Evolutionary conservation across 1,284 basidiomycete species (phyloP).

Genomic region (Chondrostereum purpureum): DNA sequence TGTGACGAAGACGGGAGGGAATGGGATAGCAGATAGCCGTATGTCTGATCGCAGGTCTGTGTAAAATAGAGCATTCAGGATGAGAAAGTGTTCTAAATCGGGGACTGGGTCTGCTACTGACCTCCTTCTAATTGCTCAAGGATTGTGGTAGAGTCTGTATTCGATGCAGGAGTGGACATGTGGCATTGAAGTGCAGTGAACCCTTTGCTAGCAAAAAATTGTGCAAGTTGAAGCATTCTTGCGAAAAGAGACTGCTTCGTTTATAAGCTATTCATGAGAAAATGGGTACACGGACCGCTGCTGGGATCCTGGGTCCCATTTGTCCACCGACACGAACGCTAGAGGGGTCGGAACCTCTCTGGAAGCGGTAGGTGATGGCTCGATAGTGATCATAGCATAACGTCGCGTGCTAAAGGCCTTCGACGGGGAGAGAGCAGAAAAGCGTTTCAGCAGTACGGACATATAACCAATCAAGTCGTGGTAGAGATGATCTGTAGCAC

Average conservation of each 20-base stretch:
- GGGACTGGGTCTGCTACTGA: slow-evolving; percentile 17
- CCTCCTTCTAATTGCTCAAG: slow-evolving; percentile 36
- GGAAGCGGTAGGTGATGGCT: slow-evolving; percentile 33
- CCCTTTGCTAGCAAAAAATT: slow-evolving; percentile 49
- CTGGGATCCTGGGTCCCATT: slow-evolving; percentile 30
- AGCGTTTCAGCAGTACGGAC: too few relatives aligned
- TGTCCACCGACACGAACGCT: slow-evolving; percentile 37
- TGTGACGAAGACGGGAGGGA: slow-evolving; percentile 59
- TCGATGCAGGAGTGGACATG: slow-evolving; percentile 28
- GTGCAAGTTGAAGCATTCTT: slow-evolving; percentile 34
- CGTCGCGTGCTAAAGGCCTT: too few relatives aligned
- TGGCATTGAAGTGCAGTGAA: slow-evolving; percentile 56
- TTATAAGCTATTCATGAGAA: neutral
- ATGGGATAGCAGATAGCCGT: slow-evolving; percentile 44
- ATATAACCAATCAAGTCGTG: slow-evolving; percentile 26
- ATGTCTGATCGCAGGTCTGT: slow-evolving; percentile 38
- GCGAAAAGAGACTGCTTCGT: slow-evolving; percentile 18
- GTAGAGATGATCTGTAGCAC: slow-evolving; percentile 9
- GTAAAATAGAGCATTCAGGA: too few relatives aligned
- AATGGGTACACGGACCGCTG: slow-evolving; percentile 23
- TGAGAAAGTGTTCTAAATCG: slow-evolving; percentile 3
- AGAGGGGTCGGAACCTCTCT: slow-evolving; percentile 48
- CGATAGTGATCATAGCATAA: slow-evolving; percentile 29
- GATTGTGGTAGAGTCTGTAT: slow-evolving; percentile 25
- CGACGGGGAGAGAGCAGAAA: too few relatives aligned